Percentiles rank a stretch among this genome's conserved stretches.
These are phyloP conservation scores for Phaeosphaeriaceae sp. DNA, from an alignment of 2,329 filamentous ascomycete species.

Conservation along the genomic window DNA sequence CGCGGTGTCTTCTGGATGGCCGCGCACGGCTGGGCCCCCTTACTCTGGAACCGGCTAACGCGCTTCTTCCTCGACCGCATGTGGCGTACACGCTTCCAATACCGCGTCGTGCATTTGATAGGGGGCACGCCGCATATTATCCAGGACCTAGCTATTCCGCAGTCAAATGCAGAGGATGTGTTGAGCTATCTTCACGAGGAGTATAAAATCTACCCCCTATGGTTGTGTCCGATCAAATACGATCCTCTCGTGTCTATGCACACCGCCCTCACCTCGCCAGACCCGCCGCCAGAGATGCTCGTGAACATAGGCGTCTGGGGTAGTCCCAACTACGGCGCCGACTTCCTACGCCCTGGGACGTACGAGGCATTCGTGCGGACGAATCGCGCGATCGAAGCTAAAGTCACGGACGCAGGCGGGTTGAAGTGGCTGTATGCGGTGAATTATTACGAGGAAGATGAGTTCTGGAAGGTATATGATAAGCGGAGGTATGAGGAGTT, in stretches of 20 bases:
- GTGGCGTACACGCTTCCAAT: conserved; percentile 66
- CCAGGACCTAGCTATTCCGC: conserved; percentile 66
- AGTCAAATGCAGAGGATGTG: conserved; percentile 56
- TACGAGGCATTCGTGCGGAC: conserved; percentile 64
- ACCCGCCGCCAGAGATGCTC: conserved; percentile 15
- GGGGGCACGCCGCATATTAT: conserved; percentile 62
- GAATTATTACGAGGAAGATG: conserved; percentile 74
- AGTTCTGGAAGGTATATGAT: conserved; percentile 72
- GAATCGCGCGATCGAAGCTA: conserved; percentile 74
- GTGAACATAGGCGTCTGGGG: conserved; percentile 71
- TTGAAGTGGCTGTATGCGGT: conserved; percentile 90
- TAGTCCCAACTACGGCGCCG: conserved; percentile 57
- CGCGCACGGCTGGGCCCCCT: conserved; percentile 56
- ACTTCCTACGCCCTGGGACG: conserved; percentile 2
- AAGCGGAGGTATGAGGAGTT: conserved; percentile 67
- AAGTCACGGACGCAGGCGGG: conserved; percentile 71
- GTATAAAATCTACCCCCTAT: conserved; percentile 60
- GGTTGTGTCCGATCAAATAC: conserved; percentile 59
- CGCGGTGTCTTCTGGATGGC: conserved; percentile 69
- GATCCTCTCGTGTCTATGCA: conserved; percentile 9
- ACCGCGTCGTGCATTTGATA: conserved; percentile 62
- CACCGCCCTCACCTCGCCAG: conserved; percentile 11
- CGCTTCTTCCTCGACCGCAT: conserved; percentile 64
- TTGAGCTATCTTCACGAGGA: conserved; percentile 56
- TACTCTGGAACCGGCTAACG: conserved; percentile 60